Evolutionary conservation across 176 grass and related monocot species (phyloP).

Genomic region (Carex scoparia): DNA sequence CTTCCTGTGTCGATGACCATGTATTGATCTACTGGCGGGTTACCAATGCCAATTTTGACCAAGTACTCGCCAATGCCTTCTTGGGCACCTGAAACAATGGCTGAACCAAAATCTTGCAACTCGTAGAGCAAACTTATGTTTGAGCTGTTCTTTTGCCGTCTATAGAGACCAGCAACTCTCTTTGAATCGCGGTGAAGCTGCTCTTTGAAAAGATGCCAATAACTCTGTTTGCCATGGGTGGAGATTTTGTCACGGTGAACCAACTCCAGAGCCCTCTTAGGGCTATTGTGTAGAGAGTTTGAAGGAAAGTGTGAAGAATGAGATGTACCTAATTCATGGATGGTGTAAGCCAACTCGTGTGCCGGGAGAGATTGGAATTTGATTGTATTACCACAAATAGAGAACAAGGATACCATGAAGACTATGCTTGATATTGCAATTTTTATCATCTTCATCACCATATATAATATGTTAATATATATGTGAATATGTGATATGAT

Average conservation of each 20-base stretch:
- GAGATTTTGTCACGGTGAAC: background rate
- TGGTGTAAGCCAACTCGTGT: background rate
- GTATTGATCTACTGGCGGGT: background rate
- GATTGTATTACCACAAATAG: background rate
- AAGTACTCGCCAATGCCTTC: constrained; percentile 9
- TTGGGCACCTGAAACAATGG: background rate
- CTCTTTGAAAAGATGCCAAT: background rate
- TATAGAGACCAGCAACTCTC: background rate
- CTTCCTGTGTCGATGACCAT: constrained; percentile 73
- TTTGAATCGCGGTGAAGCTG: background rate
- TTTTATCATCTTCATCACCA: background rate
- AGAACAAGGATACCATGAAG: background rate
- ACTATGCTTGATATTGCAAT: background rate
- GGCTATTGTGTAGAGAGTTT: background rate
- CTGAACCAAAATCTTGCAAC: constrained; percentile 6
- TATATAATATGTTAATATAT: background rate
- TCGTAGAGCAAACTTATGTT: background rate
- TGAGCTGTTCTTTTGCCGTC: background rate
- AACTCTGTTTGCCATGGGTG: background rate
- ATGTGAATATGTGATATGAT: background rate
- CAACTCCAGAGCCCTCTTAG: background rate
- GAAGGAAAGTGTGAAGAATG: background rate
- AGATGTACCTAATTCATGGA: background rate
- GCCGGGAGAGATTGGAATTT: background rate
- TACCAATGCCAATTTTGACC: background rate